These are phyloP conservation scores for Pseudogymnoascus sp. DNA, from an alignment of 2,329 filamentous ascomycete genomes.

Conservation along the genomic window DNA sequence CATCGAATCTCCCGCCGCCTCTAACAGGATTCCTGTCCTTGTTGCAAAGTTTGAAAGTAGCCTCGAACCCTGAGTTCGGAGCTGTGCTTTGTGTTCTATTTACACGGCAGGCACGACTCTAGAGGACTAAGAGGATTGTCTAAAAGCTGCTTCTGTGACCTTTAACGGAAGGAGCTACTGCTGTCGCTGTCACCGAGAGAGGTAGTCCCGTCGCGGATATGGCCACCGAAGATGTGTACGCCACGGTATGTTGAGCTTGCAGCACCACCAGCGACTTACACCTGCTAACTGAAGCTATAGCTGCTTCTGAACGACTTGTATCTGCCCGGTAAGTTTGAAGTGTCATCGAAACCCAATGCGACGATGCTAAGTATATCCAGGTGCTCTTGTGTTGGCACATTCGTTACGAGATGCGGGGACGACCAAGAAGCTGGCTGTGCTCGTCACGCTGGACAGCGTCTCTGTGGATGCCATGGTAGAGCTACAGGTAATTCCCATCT, in stretches of 20 bases:
- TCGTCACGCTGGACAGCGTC: constrained; percentile 75
- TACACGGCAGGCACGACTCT: constrained; percentile 1
- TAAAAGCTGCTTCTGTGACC: constrained; percentile 7
- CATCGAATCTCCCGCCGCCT: neutral
- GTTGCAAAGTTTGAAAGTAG: neutral
- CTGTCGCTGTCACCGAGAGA: neutral
- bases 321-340: constrained; percentile 62
- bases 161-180: neutral
- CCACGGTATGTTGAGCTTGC: constrained; percentile 41
- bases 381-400: constrained; percentile 87
- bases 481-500: constrained; percentile 53
- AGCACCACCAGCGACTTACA: constrained; percentile 11
- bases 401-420: constrained; percentile 87
- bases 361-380: constrained; percentile 38
- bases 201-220: constrained; percentile 25
- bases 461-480: constrained; percentile 67
- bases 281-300: constrained; percentile 38
- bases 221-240: constrained; percentile 53
- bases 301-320: constrained; percentile 89
- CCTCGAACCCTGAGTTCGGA: neutral
- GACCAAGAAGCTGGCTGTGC: constrained; percentile 72
- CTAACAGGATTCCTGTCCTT: neutral
- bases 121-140: neutral
- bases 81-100: constrained; percentile 4
- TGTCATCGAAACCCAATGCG: constrained; percentile 13